Base-by-base conservation (phyloP, 2,329 filamentous ascomycete genomes). In the Aureobasidium sp. region DNA sequence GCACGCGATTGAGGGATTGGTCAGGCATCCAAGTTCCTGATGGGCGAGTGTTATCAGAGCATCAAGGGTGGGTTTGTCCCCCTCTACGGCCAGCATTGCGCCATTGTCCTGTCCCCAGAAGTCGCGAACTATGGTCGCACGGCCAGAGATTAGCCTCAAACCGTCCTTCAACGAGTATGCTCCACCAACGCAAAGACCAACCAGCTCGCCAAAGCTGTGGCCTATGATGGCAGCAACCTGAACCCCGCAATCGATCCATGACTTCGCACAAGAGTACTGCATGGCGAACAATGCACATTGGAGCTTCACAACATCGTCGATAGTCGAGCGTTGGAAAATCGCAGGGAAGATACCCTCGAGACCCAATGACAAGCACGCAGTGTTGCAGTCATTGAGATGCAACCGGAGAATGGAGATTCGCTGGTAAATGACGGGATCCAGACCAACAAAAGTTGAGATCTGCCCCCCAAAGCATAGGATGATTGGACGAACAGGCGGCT, bases 141-240 rank as follows among this genome's bases (percentile, higher is more conserved):
- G 44, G 8, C 44, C 22, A 5, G 20, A 20, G 44, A 48, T 48
- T 5, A 20, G 7, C 14, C 29, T 25, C 22, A 48, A 15, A 15
- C 5, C 8, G 9, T 74, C 73, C 22, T 44, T 62, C 3, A 63
- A 66, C 2, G 71, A 69, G 2, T 77, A 45, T 1, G 77, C 74
- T 2, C 71, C 72, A 20, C 74, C 70, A 7, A 66, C 66, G 56
- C 70, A 59, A 2, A 78, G 61, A 7, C 75, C 75, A 4, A 73
- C 72, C 62, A 76, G 77, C 61, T 77, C 74, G 34, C 75, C 75
- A 3, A 78, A 65, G 56, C 70, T 68, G 62, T 73, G 72, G 0
- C 72, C 72, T 1, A 72, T 59, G 6, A 73, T 69, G 2, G 66
- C 59, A 12, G 56, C 56, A 3, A 72, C 70, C 29, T 52, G 48